phyloP scores from a whole-genome alignment of 768 basidiomycete species.

The Multifurca ochricompacta region DNA sequence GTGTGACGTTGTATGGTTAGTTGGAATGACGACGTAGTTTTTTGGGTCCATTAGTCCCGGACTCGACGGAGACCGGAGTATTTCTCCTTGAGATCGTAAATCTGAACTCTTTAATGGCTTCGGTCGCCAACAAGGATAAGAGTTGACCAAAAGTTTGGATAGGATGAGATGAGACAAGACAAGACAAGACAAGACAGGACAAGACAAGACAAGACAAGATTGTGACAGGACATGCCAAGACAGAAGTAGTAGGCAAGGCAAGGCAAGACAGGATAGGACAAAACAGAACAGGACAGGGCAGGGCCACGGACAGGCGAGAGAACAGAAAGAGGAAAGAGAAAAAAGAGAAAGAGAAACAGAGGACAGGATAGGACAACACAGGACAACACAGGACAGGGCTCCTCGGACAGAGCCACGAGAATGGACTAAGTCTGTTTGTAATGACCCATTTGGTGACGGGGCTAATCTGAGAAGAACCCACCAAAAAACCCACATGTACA shows the following conservation, averaged over 20 bases:
- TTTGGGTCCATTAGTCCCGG: constrained; percentile 7
- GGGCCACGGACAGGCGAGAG: neutral
- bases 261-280: neutral
- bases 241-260: neutral
- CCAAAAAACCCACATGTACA: too few relatives aligned
- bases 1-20: constrained; percentile 16
- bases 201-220: neutral
- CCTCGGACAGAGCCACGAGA: neutral
- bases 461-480: too few relatives aligned
- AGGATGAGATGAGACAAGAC: neutral
- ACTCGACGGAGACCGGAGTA: constrained; percentile 9
- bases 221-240: neutral
- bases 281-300: neutral
- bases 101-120: constrained; percentile 4
- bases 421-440: neutral
- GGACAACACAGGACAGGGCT: neutral
- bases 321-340: neutral
- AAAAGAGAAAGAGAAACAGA: neutral
- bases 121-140: constrained; percentile 8
- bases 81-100: constrained; percentile 5
- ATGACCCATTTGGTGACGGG: neutral
- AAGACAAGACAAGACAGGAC: neutral
- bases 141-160: neutral
- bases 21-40: constrained; percentile 17
- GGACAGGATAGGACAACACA: neutral